Percentiles rank a stretch among this genome's conserved stretches.
Evolutionary conservation across 1,284 basidiomycete genomes (phyloP).

Genomic region (Fomitopsis schrenkii): DNA sequence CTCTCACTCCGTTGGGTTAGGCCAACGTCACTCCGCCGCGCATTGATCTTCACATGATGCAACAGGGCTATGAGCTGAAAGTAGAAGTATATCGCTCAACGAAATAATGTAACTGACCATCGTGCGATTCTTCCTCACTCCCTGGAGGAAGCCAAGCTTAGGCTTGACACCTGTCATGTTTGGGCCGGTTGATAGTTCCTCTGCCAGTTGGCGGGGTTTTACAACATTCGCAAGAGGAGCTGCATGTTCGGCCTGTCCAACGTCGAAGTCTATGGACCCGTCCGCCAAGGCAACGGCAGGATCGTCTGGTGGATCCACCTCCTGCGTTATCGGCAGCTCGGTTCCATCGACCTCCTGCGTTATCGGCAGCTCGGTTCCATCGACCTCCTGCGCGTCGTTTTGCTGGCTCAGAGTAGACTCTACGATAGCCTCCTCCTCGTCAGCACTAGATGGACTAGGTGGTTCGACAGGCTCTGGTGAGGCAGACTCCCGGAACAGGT

Average conservation of each 20-base stretch:
- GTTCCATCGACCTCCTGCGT: too few relatives aligned
- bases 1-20: not conserved
- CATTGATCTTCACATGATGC: not conserved
- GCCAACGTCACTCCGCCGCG: not conserved
- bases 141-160: conserved; percentile 2
- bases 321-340: too few relatives aligned
- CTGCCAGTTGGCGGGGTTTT: not conserved
- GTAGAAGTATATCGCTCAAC: not conserved
- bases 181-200: conserved; percentile 12
- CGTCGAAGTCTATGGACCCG: conserved; percentile 17
- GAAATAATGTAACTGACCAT: conserved; percentile 6
- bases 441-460: not conserved
- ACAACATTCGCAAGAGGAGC: not conserved
- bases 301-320: not conserved
- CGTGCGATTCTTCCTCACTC: not conserved
- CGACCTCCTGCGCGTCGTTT: not conserved
- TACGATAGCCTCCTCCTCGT: not conserved
- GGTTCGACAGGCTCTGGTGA: not conserved
- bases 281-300: conserved; percentile 11
- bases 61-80: not conserved
- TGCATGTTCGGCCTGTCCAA: conserved; percentile 3
- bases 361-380: too few relatives aligned
- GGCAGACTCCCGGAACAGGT: not conserved
- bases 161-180: conserved; percentile 4
- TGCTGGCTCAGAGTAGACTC: not conserved